A percentile compares a stretch with the other conserved stretches of the same genome.
These are phyloP conservation scores for Calonectria honghensis DNA, from an alignment of 2,329 filamentous ascomycete species.

Conservation along the genomic window DNA sequence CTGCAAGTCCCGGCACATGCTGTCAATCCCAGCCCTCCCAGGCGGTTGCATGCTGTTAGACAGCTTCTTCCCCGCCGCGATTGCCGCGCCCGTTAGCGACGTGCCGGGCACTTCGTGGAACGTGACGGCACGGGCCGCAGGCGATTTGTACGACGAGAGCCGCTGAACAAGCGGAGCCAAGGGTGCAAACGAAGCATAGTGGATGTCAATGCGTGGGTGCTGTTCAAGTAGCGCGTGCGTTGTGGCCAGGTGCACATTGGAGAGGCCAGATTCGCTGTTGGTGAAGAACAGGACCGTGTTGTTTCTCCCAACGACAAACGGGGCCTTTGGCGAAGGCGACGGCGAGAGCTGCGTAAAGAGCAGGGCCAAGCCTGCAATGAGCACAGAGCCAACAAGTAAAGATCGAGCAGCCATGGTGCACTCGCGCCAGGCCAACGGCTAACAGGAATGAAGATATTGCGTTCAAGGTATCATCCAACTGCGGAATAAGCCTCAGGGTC, in stretches of 20 bases:
- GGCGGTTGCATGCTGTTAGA: conserved; percentile 49
- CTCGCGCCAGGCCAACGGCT: background rate
- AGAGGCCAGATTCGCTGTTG: conserved; percentile 59
- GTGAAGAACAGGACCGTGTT: conserved; percentile 61
- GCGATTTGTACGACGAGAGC: conserved; percentile 37
- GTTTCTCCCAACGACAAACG: conserved; percentile 48
- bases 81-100: conserved; percentile 44
- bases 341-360: conserved; percentile 10
- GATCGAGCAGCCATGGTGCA: conserved; percentile 29
- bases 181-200: conserved; percentile 59
- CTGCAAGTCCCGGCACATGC: conserved; percentile 47
- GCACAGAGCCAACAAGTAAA: conserved; percentile 24
- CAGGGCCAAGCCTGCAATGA: conserved; percentile 35
- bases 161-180: conserved; percentile 44
- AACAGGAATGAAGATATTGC: background rate
- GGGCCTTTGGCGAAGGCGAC: conserved; percentile 22
- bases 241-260: conserved; percentile 62
- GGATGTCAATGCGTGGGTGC: conserved; percentile 57
- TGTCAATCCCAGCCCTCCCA: conserved; percentile 45
- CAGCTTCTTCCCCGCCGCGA: conserved; percentile 31
- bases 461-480: background rate
- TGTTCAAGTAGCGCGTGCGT: conserved; percentile 58
- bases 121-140: conserved; percentile 47
- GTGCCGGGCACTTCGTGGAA: conserved; percentile 54
- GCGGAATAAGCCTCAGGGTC: too few species aligned